Base-by-base conservation (phyloP, 306 rosid genomes). In the Trifolium fragiferum region DNA sequence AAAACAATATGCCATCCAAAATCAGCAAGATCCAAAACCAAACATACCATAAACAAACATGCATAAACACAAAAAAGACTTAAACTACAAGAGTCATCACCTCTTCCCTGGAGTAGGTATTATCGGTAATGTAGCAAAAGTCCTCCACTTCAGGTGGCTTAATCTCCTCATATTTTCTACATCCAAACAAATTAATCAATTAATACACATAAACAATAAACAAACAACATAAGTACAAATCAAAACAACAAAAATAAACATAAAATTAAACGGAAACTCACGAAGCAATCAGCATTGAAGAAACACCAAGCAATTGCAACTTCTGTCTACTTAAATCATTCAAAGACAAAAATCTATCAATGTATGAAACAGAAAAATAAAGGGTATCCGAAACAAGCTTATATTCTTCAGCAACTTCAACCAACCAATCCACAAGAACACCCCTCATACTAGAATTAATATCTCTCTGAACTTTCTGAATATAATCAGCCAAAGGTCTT, bases 351-450 rank as follows among this genome's bases (percentile, higher is more conserved):
- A 57, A 94, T 68, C 87, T 83, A 75, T 94, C 97, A 0, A 94
- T 73, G 41, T 87, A 94, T 0, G 87, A 68, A 50, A 92, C 80
- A 3, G 83, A 73, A 43, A 92, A 88, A 78, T 76, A 90, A 18
- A 92, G 82, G 35, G 99, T 86, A 20, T 94, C 99, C 0, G 99
- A 77, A 53, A 85, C 84, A 35, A 94, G 96, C 58, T 86, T 87
- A 64, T 90, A 90, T 33, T 94, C 97, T 68, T 94, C 99, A 0
- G 99, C 91, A 76, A 94, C 97, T 51, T 92, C 95, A 13, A 94
- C 93, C 74, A 94, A 81, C 99, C 99, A 94, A 81, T 94, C 97
- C 12, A 94, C 93, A 66, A 94, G 59, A 30, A 89, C 72, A 49
- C 92, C 95, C 44, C 97, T 85, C 97, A 94, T 91, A 51, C 77